Base-by-base conservation (phyloP, 805 yeast species). In the Isabelozyma rhagii region DNA sequence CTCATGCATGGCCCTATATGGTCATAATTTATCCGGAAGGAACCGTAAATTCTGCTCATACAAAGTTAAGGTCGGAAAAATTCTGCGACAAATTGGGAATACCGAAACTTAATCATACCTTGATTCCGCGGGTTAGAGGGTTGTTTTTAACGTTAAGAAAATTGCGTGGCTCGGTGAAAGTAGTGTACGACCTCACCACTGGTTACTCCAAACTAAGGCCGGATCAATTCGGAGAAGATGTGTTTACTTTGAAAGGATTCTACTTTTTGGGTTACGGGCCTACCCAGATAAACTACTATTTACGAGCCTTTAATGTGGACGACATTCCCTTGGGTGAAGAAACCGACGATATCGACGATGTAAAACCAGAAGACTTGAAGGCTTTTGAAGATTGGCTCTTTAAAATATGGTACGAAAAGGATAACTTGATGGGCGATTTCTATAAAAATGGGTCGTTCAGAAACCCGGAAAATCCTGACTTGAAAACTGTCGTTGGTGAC, bases 21-120 rank as follows among this genome's bases (percentile, higher is more conserved):
- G 65, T 94, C 43, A 68, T 92, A 18, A 66, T 94, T 27, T 94
- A 87, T 68, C 99, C 99, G 1, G 99, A 94, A 66, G 99, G 99
- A 5, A 94, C 99, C 0, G 94, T 90, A 51, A 69, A 87, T 48
- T 84, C 94, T 39, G 75, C 74, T 5, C 78, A 81, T 51, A 89
- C 97, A 1, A 75, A 81, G 44, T 68, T 58, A 3, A 79, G 80
- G 50, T 82, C 92, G 8, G 74, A 72, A 14, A 72, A 63, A 7
- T 94, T 73, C 67, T 86, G 90, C 17, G 67, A 64, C 5, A 80
- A 83, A 54, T 61, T 75, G 21, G 77, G 74, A 5, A 71, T 70
- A 36, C 74, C 80, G 7, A 71, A 76, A 1, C 74, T 85, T 55
- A 74, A 78, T 40, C 84, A 89, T 63, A 82, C 88, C 11, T 72